These are phyloP conservation scores for Veloporphyrellus conicus DNA, from an alignment of 1,284 basidiomycete species.

Conservation along the genomic window DNA sequence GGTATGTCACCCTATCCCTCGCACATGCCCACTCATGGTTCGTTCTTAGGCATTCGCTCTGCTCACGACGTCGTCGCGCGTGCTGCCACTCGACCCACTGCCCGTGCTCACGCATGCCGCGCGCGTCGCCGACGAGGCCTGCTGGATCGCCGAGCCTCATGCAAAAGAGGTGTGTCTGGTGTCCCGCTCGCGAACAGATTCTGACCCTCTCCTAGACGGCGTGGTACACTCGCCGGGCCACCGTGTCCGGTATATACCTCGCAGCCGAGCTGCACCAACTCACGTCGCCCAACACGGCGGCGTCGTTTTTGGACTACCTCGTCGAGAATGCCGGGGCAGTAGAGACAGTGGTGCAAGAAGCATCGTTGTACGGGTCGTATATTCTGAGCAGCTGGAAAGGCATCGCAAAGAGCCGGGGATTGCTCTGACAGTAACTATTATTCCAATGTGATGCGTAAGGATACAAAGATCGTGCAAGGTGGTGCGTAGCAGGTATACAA, in stretches of 20 bases:
- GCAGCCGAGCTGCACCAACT: constrained; percentile 74
- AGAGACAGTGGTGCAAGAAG: constrained; percentile 46
- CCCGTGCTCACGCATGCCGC: constrained; percentile 58
- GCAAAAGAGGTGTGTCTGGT: constrained; percentile 48
- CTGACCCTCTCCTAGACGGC: constrained; percentile 40
- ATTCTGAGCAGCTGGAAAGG: constrained; percentile 64
- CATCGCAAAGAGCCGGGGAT: constrained; percentile 60
- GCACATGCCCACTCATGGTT: too few relatives aligned
- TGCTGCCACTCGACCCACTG: constrained; percentile 53
- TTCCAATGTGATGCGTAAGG: constrained; percentile 13
- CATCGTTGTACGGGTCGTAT: constrained; percentile 51
- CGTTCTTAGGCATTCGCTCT: constrained; percentile 58
- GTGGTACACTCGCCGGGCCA: constrained; percentile 64
- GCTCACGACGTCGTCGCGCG: constrained; percentile 47
- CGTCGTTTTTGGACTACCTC: constrained; percentile 59
- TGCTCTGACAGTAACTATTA: constrained; percentile 32
- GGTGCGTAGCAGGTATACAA: constrained; percentile 10
- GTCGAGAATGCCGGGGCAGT: constrained; percentile 45
- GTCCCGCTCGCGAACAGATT: not conserved
- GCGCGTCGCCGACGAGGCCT: constrained; percentile 64
- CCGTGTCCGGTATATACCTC: constrained; percentile 60
- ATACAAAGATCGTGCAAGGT: constrained; percentile 21
- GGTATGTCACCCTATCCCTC: constrained; percentile 36
- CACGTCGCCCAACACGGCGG: constrained; percentile 60
- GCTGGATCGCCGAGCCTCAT: constrained; percentile 48